Evolutionary conservation across 257 asterid species (phyloP).

Genomic region (Solanum tarijense): DNA sequence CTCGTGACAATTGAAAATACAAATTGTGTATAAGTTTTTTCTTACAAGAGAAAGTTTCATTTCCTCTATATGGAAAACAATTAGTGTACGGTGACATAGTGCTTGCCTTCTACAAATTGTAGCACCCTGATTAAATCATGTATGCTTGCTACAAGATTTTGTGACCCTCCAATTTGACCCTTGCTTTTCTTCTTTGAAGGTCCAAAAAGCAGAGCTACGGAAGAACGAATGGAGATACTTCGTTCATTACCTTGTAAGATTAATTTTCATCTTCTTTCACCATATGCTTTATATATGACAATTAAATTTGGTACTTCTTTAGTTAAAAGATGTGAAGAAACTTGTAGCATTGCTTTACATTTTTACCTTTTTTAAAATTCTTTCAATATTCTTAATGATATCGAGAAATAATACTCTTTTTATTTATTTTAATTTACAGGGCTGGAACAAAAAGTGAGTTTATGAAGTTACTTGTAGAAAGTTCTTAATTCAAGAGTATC

Average conservation of each 20-base stretch:
- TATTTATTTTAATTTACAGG: constrained; percentile 44
- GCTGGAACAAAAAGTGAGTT: constrained; percentile 98
- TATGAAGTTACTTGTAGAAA: not conserved
- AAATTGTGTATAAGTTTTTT: not conserved
- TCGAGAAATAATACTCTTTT: not conserved
- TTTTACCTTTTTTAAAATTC: not conserved
- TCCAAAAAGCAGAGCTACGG: constrained; percentile 78
- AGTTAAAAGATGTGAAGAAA: not conserved
- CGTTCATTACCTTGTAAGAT: constrained; percentile 91
- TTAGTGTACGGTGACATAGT: not conserved
- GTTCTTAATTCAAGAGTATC: not conserved
- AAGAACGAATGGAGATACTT: constrained; percentile 87
- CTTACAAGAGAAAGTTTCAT: not conserved
- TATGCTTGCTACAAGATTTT: not conserved
- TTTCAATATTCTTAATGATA: not conserved
- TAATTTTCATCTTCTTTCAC: not conserved
- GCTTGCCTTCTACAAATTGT: not conserved
- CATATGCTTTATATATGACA: not conserved
- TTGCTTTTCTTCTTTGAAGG: constrained; percentile 36
- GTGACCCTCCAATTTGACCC: constrained; percentile 3
- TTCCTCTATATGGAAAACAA: not conserved
- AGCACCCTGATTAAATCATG: not conserved
- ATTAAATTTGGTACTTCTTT: not conserved
- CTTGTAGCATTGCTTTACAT: not conserved
- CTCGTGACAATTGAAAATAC: not conserved